Evolutionary conservation across 805 yeast species (phyloP).

Genomic region (Zygosaccharomyces bailii): DNA sequence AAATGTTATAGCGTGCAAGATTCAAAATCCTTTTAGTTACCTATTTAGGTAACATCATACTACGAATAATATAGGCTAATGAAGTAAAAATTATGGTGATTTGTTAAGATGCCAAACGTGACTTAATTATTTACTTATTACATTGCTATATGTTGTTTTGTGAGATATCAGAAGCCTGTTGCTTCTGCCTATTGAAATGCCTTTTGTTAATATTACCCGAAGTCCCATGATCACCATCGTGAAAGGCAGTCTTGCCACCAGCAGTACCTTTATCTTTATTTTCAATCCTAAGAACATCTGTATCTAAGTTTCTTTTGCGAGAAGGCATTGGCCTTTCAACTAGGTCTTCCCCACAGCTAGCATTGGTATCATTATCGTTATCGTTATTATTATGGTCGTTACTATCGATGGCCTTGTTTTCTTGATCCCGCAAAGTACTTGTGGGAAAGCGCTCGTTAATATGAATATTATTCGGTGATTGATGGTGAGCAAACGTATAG

Average conservation of each 20-base stretch:
- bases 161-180: not conserved
- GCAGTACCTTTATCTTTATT: not conserved
- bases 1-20: not conserved
- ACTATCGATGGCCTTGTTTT: not conserved
- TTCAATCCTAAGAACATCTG: constrained; percentile 1
- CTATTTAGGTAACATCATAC: too few relatives aligned
- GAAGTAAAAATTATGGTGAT: too few relatives aligned
- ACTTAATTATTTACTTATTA: not conserved
- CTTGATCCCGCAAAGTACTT: not conserved
- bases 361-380: constrained; percentile 6
- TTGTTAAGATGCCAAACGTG: not conserved
- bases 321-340: constrained; percentile 6
- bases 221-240: not conserved
- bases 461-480: constrained; percentile 2
- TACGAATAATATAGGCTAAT: too few relatives aligned
- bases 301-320: constrained; percentile 15
- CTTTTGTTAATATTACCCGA: constrained; percentile 7
- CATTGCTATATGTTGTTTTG: not conserved
- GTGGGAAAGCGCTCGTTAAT: not conserved
- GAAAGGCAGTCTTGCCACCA: not conserved
- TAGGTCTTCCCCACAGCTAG: constrained; percentile 1
- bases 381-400: not conserved
- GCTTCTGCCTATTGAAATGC: constrained; percentile 7
- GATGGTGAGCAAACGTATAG: constrained; percentile 17
- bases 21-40: too few relatives aligned